Conservation (phyloP, 495 filamentous ascomycete species). For the Tuber brumale region DNA sequence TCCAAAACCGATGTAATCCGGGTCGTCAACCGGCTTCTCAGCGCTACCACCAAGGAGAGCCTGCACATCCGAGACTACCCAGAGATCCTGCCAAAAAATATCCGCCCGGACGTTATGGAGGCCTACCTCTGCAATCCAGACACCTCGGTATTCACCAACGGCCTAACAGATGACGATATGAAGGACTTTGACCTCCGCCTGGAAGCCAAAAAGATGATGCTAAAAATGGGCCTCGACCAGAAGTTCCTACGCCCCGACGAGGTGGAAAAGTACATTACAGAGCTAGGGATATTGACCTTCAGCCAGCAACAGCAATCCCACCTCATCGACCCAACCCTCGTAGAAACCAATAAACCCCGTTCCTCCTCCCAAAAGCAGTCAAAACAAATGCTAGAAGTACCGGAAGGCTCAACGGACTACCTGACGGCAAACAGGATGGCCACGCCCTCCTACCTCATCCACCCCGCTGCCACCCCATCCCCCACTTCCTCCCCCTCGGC, state of each 20-base stretch:
- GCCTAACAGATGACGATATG: constrained; percentile 29
- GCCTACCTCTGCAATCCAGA: constrained; percentile 46
- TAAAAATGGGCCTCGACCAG: constrained; percentile 52
- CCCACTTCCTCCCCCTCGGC: constrained; percentile 17
- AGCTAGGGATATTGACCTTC: constrained; percentile 49
- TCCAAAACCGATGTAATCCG: constrained; percentile 48
- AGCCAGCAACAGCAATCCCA: constrained; percentile 2
- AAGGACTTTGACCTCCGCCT: constrained; percentile 40
- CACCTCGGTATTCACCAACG: constrained; percentile 33
- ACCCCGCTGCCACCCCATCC: constrained; percentile 7
- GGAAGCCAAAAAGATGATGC: constrained; percentile 44
- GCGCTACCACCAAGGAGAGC: constrained; percentile 45
- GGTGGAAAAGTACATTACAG: constrained; percentile 61
- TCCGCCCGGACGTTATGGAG: constrained; percentile 42
- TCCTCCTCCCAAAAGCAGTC: not conserved
- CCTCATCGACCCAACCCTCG: constrained; percentile 38
- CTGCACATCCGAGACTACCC: constrained; percentile 58
- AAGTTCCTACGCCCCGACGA: constrained; percentile 71
- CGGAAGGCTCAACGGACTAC: constrained; percentile 4
- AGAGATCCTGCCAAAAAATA: constrained; percentile 43
- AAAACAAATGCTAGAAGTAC: constrained; percentile 2
- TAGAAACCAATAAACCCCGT: constrained; percentile 1
- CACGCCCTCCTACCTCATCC: constrained; percentile 11
- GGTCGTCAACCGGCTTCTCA: constrained; percentile 47
- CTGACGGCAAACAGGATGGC: constrained; percentile 1